A percentile compares a stretch with the other conserved stretches of the same genome.
Conservation (phyloP, 768 basidiomycete genomes). For the Phaeotremella fagi region DNA sequence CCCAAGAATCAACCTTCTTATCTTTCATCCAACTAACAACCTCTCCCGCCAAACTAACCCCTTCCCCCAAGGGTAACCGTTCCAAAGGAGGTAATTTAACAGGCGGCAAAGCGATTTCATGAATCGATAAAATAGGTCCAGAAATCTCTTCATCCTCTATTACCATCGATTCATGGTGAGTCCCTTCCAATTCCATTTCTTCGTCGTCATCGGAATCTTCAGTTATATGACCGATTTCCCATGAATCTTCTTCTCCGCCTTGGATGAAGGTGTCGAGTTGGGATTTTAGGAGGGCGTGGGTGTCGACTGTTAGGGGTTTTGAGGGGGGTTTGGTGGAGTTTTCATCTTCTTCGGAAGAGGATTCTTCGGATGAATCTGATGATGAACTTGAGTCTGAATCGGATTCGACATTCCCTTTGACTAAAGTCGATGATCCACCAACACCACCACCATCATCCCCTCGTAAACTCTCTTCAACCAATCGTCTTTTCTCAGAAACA, state of each 20-base stretch:
- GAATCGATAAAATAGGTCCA: constrained; percentile 34
- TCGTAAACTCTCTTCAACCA: constrained; percentile 32
- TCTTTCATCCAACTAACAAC: constrained; percentile 46
- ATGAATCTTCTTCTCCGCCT: background rate
- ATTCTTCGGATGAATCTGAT: background rate
- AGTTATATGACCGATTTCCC: constrained; percentile 6
- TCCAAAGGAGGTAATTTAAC: constrained; percentile 35
- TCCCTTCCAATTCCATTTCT: constrained; percentile 6
- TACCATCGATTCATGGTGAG: constrained; percentile 15
- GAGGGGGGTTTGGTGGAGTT: background rate
- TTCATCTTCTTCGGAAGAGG: constrained; percentile 5
- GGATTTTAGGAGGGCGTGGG: constrained; percentile 14
- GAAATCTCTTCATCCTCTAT: constrained; percentile 24
- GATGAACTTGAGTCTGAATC: background rate
- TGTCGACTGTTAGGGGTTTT: background rate
- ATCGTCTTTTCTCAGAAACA: constrained; percentile 32
- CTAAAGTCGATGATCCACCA: too few relatives aligned
- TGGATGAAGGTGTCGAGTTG: constrained; percentile 23
- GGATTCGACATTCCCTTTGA: too few relatives aligned
- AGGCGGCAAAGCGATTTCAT: constrained; percentile 38
- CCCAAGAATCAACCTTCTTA: constrained; percentile 37
- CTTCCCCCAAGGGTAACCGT: constrained; percentile 31
- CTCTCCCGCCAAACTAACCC: constrained; percentile 39
- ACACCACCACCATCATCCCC: constrained; percentile 13
- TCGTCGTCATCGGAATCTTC: constrained; percentile 16